Conservation (phyloP, 352 stramenopile genomes). For the Pythium plurisporium region DNA sequence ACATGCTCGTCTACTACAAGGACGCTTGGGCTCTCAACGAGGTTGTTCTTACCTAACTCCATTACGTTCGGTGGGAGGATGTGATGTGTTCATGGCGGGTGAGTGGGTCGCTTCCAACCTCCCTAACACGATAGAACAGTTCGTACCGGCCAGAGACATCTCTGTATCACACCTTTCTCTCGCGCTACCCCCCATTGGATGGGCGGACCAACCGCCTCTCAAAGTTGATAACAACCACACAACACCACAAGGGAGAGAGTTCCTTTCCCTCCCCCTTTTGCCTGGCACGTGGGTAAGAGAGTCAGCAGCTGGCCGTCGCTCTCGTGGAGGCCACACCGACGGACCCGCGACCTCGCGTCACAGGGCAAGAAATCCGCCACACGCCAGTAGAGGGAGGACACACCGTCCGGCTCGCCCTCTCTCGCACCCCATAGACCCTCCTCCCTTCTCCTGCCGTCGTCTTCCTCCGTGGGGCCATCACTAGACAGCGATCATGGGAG, state of each 20-base stretch:
- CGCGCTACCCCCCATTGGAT: background rate
- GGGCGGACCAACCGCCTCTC: background rate
- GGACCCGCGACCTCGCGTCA: too few relatives aligned
- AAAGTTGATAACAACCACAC: slow-evolving; percentile 14
- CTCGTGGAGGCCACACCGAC: too few relatives aligned
- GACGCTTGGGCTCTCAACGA: too few relatives aligned
- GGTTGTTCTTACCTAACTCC: too few relatives aligned
- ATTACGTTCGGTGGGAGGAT: too few relatives aligned
- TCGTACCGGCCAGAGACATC: background rate
- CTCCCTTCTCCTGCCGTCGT: too few relatives aligned
- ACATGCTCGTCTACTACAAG: too few relatives aligned
- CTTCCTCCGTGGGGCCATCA: too few relatives aligned
- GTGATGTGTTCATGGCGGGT: too few relatives aligned
- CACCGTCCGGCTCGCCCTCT: background rate
- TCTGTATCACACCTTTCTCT: background rate
- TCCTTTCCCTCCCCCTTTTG: background rate
- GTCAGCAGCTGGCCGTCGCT: slow-evolving; percentile 15
- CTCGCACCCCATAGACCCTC: too few relatives aligned
- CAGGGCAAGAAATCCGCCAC: slow-evolving; percentile 13
- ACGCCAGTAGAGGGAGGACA: slow-evolving; percentile 4
- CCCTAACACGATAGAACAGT: background rate
- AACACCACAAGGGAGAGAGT: slow-evolving; percentile 9
- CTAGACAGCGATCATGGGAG: slow-evolving; percentile 29
- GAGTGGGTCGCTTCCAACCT: background rate
- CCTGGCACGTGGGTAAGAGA: slow-evolving; percentile 9